Base-by-base conservation (phyloP, 345 rosid genomes). In the Orychophragmus violaceus region DNA sequence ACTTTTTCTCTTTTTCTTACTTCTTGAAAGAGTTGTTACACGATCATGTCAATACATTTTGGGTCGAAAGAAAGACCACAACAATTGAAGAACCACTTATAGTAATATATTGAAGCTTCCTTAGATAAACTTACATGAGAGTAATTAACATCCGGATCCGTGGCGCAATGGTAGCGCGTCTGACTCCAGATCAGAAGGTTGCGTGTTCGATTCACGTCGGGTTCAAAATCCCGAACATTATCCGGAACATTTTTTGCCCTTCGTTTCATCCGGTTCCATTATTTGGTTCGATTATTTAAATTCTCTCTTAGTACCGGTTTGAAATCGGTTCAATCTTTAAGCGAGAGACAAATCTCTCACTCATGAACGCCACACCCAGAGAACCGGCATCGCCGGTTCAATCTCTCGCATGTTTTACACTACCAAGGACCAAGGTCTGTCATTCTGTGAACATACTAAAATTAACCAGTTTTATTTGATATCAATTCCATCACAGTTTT, bases 171-270 rank as follows among this genome's bases (percentile, higher is more conserved):
- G 94, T 86, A 82, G 97, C 89, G 86, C 87, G 89, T 85, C 87
- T 85, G 94, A 85, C 96, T 85, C 97, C 91, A 83, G 91, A 83
- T 88, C 91, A 86, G 90, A 91, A 91, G 97, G 91, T 88, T 84
- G 96, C 87, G 88, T 83, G 91, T 84, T 90, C 85, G 87, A 87
- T 87, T 84, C 84, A 84, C 87, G 95, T 85, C 85, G 84, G 90
- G 90, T 87, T 90, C 97, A 84, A 78, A 21, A 1, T 30, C 74
- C 64, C 65, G 51, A 60, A 52, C 28, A n/a, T 1, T 0, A 10
- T 14, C 60, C 58, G 23, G 61, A 9, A 1, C n/a, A n/a, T n/a
- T n/a, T n/a, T 21, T 22, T 58, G 42, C 62, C n/a, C n/a, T 57
- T 28, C 45, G 29, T 35, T 57, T 35, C 16, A 54, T 32, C 41